Evolutionary conservation across 2,329 filamentous ascomycete genomes (phyloP).

Genomic region (Neodidymelliopsis sp.): DNA sequence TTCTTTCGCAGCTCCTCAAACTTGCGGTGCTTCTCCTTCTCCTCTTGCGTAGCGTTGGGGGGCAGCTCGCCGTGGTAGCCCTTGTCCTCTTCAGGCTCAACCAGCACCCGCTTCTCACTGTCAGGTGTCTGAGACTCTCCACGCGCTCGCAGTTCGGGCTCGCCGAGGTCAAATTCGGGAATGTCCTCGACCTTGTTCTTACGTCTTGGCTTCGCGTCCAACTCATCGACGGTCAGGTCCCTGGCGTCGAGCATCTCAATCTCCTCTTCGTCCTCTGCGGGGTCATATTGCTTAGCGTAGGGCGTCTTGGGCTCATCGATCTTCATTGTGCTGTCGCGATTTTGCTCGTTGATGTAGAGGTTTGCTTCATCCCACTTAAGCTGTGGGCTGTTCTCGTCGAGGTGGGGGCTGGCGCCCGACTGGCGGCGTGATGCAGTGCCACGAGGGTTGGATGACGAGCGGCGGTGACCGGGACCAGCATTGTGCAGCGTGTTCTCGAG

Average conservation of each 20-base stretch:
- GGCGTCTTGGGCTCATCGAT: slow-evolving; percentile 99
- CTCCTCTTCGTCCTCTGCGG: slow-evolving; percentile 84
- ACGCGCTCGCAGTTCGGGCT: slow-evolving; percentile 71
- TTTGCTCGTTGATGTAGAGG: slow-evolving; percentile 94
- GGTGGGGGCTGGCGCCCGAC: slow-evolving; percentile 61
- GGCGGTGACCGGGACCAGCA: slow-evolving; percentile 79
- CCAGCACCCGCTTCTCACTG: slow-evolving; percentile 80
- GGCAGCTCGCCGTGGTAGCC: slow-evolving; percentile 68
- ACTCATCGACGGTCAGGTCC: slow-evolving; percentile 72
- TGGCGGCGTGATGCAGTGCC: slow-evolving; percentile 76
- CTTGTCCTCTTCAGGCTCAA: slow-evolving; percentile 62
- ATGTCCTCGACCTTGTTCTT: slow-evolving; percentile 75
- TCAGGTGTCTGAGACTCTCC: slow-evolving; percentile 49
- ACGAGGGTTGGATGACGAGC: slow-evolving; percentile 77
- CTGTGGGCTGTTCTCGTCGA: slow-evolving; percentile 71
- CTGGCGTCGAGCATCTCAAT: slow-evolving; percentile 70
- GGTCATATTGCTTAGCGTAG: slow-evolving; percentile 91
- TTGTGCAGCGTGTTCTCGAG: slow-evolving; percentile 95
- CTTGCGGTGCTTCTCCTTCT: slow-evolving; percentile 86
- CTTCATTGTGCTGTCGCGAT: slow-evolving; percentile 96
- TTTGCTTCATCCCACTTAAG: slow-evolving; percentile 99
- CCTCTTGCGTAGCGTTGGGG: slow-evolving; percentile 66
- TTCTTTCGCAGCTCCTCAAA: slow-evolving; percentile 93
- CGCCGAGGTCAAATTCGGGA: slow-evolving; percentile 87
- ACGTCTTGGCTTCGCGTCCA: slow-evolving; percentile 62